Base-by-base conservation (phyloP, 2,329 filamentous ascomycete genomes). In the Alternaria sp. region DNA sequence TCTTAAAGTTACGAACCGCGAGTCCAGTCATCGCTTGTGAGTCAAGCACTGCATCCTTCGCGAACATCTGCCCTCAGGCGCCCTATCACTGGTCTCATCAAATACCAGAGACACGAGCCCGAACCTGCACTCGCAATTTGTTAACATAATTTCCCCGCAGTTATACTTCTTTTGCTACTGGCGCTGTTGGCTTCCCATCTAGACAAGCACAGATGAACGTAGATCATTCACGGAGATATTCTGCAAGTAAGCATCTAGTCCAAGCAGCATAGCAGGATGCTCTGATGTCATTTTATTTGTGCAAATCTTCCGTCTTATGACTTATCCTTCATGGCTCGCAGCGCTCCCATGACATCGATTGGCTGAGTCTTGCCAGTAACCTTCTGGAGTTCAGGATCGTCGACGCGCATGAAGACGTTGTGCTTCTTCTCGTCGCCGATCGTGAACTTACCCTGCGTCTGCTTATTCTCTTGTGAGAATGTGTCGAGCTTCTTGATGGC, bases 391-490 rank as follows among this genome's bases (percentile, higher is more conserved):
- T 87, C 88, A 0, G 93, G 92, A 72, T 97, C 94, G 87, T 94
- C 68, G 85, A 96, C 86, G 70, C 92, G 88, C 96, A 99, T 98
- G 76, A 99, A 99, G 2, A 97, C 93, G 75, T 99, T 99, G 80
- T 98, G 94, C 82, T 92, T 84, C 90, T 98, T 98, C 82, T 99
- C 96, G 76, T 99, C 94, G 0, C 91, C 94, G 80, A 99, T 98
- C 0, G 95, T 99, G 73, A 97, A 98, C 76, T 94, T 92, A 50
- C 96, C 96, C 79, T 97, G 94, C 2, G 96, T 98, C 82, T 97
- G 88, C 81, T 90, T 85, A 80, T 97, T 95, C 64, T 87, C 85
- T 58, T 92, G 88, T 2, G 93, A 92, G 78, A 93, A 97, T 0
- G 86, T 85, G 69, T 92, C 85, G 30, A 99, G 85, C 72, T 90